phyloP scores from a whole-genome alignment of 805 yeast species.

The Gaillardinia entomophila region DNA sequence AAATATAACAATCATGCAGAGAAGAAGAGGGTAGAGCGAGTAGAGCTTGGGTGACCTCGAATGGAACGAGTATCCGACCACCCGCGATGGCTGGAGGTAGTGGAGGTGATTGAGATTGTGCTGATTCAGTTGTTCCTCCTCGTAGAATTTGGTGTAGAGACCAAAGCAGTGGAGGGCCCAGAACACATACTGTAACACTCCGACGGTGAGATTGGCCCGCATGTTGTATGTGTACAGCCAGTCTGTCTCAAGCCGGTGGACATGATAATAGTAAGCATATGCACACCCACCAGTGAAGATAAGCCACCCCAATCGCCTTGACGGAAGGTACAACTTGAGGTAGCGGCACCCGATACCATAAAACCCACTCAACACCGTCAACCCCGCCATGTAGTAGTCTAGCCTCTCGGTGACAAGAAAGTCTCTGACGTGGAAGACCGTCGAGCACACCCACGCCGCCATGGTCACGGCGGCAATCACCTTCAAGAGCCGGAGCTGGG shows the following conservation, averaged over 20 bases:
- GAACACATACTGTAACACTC: constrained; percentile 61
- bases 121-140: constrained; percentile 10
- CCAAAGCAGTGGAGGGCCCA: constrained; percentile 24
- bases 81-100: constrained; percentile 15
- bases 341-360: constrained; percentile 61
- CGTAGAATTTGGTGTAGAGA: constrained; percentile 27
- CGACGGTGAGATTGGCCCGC: constrained; percentile 80
- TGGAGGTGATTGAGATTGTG: constrained; percentile 18
- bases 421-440: constrained; percentile 87
- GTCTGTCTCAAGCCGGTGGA: constrained; percentile 56
- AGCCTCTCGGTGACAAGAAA: constrained; percentile 70
- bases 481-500: neutral
- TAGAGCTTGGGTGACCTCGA: constrained; percentile 44
- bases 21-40: constrained; percentile 33
- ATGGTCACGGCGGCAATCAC: constrained; percentile 59
- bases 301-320: constrained; percentile 14
- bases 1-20: constrained; percentile 40
- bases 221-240: constrained; percentile 95
- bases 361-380: constrained; percentile 76
- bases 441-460: constrained; percentile 83
- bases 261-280: constrained; percentile 55
- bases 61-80: constrained; percentile 29
- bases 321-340: constrained; percentile 48
- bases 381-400: constrained; percentile 91
- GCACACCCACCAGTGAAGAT: constrained; percentile 38